A percentile compares a stretch with the other conserved stretches of the same genome.
phyloP scores from a whole-genome alignment of 129 eudicot species.

The Rutidosis leptorrhynchoides region DNA sequence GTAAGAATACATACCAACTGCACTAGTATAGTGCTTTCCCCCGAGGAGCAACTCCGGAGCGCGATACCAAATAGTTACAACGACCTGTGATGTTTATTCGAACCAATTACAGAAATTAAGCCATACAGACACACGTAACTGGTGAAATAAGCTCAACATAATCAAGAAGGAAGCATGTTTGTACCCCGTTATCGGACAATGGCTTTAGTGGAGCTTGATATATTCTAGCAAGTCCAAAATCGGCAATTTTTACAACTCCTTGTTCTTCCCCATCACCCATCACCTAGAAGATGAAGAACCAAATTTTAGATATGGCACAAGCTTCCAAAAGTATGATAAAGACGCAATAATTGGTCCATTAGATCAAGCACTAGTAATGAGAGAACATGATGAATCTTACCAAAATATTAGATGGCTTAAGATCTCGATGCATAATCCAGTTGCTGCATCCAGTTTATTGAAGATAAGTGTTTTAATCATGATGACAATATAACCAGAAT shows the following conservation, averaged over 20 bases:
- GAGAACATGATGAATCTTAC: constrained; percentile 39
- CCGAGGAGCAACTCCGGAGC: constrained; percentile 99
- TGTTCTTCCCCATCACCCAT: constrained; percentile 99
- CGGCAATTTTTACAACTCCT: constrained; percentile 96
- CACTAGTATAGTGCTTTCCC: constrained; percentile 95
- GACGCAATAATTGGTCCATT: neutral
- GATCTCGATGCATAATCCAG: constrained; percentile 98
- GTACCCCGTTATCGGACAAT: constrained; percentile 89
- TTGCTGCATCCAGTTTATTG: constrained; percentile 47
- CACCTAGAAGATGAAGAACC: constrained; percentile 44
- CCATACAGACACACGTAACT: neutral
- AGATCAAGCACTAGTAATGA: constrained; percentile 6
- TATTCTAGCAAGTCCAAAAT: constrained; percentile 95
- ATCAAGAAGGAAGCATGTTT: constrained; percentile 19
- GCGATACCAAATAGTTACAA: constrained; percentile 99
- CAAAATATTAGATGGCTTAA: constrained; percentile 98
- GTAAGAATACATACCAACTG: constrained; percentile 73
- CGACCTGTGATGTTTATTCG: constrained; percentile 54
- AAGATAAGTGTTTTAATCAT: neutral
- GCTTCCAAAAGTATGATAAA: neutral
- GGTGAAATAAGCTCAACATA: constrained; percentile 11
- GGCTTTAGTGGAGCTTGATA: constrained; percentile 97
- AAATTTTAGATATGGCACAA: neutral
- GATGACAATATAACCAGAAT: neutral
- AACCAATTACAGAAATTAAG: neutral